Evolutionary conservation across 768 basidiomycete genomes (phyloP).

Genomic region (Dioszegia aurantiaca): DNA sequence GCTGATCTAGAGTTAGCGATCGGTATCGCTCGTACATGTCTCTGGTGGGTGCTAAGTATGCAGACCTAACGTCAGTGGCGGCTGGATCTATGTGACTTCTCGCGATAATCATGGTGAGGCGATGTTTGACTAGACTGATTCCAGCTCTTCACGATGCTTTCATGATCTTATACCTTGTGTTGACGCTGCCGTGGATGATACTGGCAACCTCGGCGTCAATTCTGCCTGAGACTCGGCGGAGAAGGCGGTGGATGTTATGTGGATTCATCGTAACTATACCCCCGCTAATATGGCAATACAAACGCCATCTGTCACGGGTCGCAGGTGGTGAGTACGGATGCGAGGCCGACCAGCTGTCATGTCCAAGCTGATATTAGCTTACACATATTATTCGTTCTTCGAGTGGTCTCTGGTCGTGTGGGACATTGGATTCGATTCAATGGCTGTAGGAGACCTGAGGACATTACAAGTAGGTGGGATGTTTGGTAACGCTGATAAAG

Average conservation of each 20-base stretch:
- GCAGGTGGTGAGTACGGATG: conserved; percentile 64
- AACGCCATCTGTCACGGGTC: conserved; percentile 76
- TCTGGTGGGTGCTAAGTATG: conserved; percentile 55
- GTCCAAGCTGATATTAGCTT: conserved; percentile 60
- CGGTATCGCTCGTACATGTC: conserved; percentile 70
- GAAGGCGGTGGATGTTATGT: conserved; percentile 60
- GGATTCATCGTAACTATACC: conserved; percentile 69
- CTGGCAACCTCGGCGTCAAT: conserved; percentile 62
- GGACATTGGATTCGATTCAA: conserved; percentile 48
- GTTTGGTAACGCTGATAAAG: neutral
- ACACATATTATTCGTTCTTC: conserved; percentile 78
- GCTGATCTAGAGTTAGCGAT: conserved; percentile 60
- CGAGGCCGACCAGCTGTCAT: too few relatives aligned
- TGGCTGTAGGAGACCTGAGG: conserved; percentile 30
- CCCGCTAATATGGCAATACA: conserved; percentile 77
- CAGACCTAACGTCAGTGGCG: conserved; percentile 56
- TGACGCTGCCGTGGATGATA: conserved; percentile 86
- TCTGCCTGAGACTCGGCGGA: neutral
- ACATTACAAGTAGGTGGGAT: neutral
- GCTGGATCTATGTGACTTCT: conserved; percentile 86
- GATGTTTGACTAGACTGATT: neutral
- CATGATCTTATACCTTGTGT: conserved; percentile 82
- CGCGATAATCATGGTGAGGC: conserved; percentile 64
- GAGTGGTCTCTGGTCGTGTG: conserved; percentile 64
- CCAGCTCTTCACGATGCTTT: conserved; percentile 73